These are phyloP conservation scores for Naumovozyma castellii DNA, from an alignment of 805 yeast genomes.

Conservation along the genomic window DNA sequence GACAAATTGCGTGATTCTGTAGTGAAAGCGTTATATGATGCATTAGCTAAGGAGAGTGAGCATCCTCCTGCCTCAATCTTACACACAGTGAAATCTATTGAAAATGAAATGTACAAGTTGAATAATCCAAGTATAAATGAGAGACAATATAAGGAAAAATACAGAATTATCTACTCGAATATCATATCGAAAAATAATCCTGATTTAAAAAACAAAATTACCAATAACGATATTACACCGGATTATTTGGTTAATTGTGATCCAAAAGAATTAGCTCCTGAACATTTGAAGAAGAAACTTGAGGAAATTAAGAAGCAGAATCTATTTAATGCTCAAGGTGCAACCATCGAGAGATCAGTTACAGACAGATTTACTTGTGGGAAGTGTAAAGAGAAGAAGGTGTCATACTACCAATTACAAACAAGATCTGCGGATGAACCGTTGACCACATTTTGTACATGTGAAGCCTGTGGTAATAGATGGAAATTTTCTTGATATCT, in stretches of 20 bases:
- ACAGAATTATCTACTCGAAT: conserved; percentile 80
- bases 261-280: conserved; percentile 95
- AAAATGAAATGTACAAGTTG: conserved; percentile 53
- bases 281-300: conserved; percentile 72
- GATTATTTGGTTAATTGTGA: conserved; percentile 64
- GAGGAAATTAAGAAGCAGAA: conserved; percentile 81
- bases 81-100: conserved; percentile 59
- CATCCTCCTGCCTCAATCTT: conserved; percentile 55
- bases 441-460: conserved; percentile 93
- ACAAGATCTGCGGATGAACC: conserved; percentile 99
- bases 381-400: conserved; percentile 94
- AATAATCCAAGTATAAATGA: conserved; percentile 46
- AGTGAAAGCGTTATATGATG: conserved; percentile 75
- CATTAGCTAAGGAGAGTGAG: conserved; percentile 71
- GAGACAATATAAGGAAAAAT: conserved; percentile 62
- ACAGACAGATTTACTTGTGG: conserved; percentile 97
- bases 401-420: conserved; percentile 94
- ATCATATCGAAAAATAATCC: conserved; percentile 86
- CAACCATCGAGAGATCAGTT: conserved; percentile 88
- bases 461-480: conserved; percentile 94
- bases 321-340: conserved; percentile 94
- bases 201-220: conserved; percentile 60
- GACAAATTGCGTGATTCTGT: conserved; percentile 79
- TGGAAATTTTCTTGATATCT: conserved; percentile 84
- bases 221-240: conserved; percentile 58